Evolutionary conservation across 129 eudicot species (phyloP).

Genomic region (Solidago caesia): DNA sequence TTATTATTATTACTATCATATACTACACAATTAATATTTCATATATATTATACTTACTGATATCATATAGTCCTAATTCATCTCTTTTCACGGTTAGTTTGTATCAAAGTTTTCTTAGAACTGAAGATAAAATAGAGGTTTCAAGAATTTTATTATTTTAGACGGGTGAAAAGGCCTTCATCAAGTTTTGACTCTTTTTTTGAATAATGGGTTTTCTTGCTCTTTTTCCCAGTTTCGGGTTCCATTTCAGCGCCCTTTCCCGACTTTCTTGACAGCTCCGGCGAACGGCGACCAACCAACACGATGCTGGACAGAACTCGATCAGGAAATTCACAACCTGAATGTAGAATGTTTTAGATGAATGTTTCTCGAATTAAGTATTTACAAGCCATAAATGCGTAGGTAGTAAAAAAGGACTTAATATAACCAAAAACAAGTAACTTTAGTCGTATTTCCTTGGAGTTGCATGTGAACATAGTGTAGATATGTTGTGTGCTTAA

Average conservation of each 20-base stretch:
- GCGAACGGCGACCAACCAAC: no score
- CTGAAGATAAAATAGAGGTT: neutral
- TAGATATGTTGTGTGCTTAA: neutral
- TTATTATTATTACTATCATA: no score
- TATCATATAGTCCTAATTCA: no score
- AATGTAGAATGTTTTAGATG: no score
- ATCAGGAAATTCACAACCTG: no score
- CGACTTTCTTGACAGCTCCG: no score
- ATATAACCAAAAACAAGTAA: neutral
- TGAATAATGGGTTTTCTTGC: neutral
- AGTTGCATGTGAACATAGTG: constrained; percentile 4
- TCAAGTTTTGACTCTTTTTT: constrained; percentile 32
- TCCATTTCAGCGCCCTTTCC: neutral
- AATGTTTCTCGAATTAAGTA: neutral
- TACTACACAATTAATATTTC: no score
- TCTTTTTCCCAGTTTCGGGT: constrained; percentile 8
- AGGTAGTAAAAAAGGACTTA: neutral
- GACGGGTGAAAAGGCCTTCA: constrained; percentile 20
- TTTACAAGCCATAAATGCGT: neutral
- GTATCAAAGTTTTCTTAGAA: constrained; percentile 57
- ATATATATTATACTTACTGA: no score
- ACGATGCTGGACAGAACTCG: no score
- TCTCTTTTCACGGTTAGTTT: constrained; percentile 46
- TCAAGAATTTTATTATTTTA: constrained; percentile 5
- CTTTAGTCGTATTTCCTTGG: neutral